A percentile compares a stretch with the other conserved stretches of the same genome.
phyloP scores from a whole-genome alignment of 108 stramenopile genomes.

The Cyclotella cryptica region DNA sequence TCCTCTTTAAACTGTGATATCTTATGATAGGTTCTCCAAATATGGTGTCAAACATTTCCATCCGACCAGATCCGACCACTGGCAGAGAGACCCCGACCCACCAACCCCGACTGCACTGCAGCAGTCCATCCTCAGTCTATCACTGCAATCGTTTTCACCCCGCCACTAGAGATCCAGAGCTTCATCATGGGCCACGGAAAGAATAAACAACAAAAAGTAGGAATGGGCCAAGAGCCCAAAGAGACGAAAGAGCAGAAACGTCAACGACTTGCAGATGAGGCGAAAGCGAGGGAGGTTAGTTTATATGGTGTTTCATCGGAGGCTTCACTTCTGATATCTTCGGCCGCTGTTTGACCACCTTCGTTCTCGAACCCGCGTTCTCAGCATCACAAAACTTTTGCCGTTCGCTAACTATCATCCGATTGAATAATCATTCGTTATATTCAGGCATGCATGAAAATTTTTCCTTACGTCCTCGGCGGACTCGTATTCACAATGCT shows the following conservation, averaged over 20 bases:
- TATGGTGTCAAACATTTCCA: too few species aligned
- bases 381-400: neutral
- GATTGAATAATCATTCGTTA: neutral
- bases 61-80: too few species aligned
- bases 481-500: slow-evolving; percentile 15
- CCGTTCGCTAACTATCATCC: neutral
- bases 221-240: slow-evolving; percentile 29
- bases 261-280: slow-evolving; percentile 36
- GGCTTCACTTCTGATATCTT: neutral
- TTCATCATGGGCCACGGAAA: slow-evolving; percentile 32
- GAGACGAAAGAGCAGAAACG: slow-evolving; percentile 41
- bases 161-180: neutral
- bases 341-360: neutral
- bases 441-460: slow-evolving; percentile 29
- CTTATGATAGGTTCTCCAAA: too few species aligned
- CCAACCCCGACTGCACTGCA: too few species aligned
- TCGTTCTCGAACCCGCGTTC: neutral
- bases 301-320: neutral
- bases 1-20: too few species aligned
- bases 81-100: too few species aligned
- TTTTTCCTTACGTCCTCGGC: slow-evolving; percentile 26
- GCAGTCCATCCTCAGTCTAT: too few species aligned
- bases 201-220: slow-evolving; percentile 34
- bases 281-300: slow-evolving; percentile 33
- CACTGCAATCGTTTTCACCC: neutral